Percentiles rank a stretch among this genome's conserved stretches.
Evolutionary conservation across 1,284 basidiomycete species (phyloP).

Genomic region (Ceratobasidium sp.): DNA sequence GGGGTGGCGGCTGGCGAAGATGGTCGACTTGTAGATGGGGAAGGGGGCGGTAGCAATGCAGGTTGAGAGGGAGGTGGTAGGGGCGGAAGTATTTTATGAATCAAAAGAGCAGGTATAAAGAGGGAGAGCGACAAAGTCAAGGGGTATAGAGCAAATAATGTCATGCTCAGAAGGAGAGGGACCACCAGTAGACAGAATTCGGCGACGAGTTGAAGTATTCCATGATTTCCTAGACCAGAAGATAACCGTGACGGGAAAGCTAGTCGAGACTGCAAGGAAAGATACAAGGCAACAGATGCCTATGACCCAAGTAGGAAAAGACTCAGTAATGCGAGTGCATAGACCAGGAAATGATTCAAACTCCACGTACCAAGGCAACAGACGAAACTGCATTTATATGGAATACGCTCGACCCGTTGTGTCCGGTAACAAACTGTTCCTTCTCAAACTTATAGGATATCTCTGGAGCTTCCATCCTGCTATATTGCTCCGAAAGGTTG

Average conservation of each 20-base stretch:
- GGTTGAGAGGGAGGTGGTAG: conserved; percentile 21
- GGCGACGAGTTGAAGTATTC: conserved; percentile 44
- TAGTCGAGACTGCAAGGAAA: conserved; percentile 62
- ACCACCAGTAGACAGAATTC: conserved; percentile 77
- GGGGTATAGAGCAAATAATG: conserved; percentile 72
- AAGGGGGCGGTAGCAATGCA: conserved; percentile 21
- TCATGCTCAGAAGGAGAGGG: conserved; percentile 83
- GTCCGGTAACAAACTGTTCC: conserved; percentile 86
- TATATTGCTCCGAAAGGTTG: too few relatives aligned
- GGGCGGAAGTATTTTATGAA: conserved; percentile 46
- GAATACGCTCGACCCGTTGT: conserved; percentile 77
- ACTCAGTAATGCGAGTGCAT: not conserved
- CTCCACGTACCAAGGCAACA: conserved; percentile 74
- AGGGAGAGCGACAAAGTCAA: conserved; percentile 64
- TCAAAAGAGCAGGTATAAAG: conserved; percentile 57
- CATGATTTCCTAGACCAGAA: conserved; percentile 48
- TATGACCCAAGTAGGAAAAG: conserved; percentile 53
- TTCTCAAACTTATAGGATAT: conserved; percentile 80
- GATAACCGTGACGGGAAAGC: conserved; percentile 36
- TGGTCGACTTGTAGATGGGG: conserved; percentile 62
- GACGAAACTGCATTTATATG: conserved; percentile 80
- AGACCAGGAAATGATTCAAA: not conserved
- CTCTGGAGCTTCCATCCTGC: too few relatives aligned
- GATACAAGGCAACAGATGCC: conserved; percentile 78
- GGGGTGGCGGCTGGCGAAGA: conserved; percentile 47